phyloP scores from a whole-genome alignment of 2,329 filamentous ascomycete species.

The Hypoxylon sp. region DNA sequence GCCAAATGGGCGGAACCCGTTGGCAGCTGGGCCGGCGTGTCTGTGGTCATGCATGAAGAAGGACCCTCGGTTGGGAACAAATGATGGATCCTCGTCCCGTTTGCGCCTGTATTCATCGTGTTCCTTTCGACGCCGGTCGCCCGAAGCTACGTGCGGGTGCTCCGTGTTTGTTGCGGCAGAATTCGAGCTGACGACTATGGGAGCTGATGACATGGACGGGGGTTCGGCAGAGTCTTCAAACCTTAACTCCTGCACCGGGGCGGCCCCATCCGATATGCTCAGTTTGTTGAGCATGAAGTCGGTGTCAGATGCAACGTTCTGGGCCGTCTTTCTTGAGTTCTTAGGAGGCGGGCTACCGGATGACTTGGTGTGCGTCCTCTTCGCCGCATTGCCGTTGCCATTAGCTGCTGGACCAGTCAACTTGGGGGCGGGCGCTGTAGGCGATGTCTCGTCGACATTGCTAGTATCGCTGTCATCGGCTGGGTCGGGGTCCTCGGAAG shows the following conservation, averaged over 20 bases:
- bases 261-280: conserved; percentile 54
- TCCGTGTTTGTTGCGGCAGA: conserved; percentile 53
- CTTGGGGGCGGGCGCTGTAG: conserved; percentile 51
- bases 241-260: conserved; percentile 54
- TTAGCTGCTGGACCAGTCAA: conserved; percentile 41
- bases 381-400: conserved; percentile 47
- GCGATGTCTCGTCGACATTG: conserved; percentile 65
- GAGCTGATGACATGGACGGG: conserved; percentile 54
- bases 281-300: conserved; percentile 66
- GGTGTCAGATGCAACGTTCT: conserved; percentile 59
- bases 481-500: conserved; percentile 67
- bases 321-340: conserved; percentile 46
- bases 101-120: conserved; percentile 91
- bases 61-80: conserved; percentile 90
- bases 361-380: conserved; percentile 38
- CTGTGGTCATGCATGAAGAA: conserved; percentile 98
- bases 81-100: conserved; percentile 87
- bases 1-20: conserved; percentile 77
- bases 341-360: conserved; percentile 43
- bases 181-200: conserved; percentile 63
- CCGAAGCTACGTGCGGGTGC: conserved; percentile 62
- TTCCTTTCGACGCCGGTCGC: conserved; percentile 79
- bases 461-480: conserved; percentile 70
- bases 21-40: conserved; percentile 76
- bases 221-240: conserved; percentile 53